Percentiles rank a stretch among this genome's conserved stretches.
Conservation (phyloP, 495 filamentous ascomycete genomes). For the Podospora conica region DNA sequence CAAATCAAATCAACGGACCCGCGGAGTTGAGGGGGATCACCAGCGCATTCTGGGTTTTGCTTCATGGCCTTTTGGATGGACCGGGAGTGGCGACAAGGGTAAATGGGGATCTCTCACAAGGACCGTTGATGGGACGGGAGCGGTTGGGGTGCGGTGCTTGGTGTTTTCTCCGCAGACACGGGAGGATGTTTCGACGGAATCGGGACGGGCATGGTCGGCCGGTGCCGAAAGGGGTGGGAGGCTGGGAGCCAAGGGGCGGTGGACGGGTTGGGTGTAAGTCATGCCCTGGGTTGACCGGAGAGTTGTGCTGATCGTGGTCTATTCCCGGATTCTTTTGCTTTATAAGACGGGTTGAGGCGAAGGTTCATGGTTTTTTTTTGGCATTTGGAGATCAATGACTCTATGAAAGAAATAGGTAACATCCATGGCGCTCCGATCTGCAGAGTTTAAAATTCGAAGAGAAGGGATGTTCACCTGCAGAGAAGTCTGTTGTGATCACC, state of each 20-base stretch:
- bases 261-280: not conserved
- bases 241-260: not conserved
- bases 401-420: no score
- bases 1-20: not conserved
- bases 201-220: not conserved
- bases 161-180: not conserved
- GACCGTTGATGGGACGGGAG: not conserved
- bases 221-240: not conserved
- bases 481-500: not conserved
- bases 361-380: not conserved
- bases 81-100: conserved; percentile 4
- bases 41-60: no score
- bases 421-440: no score
- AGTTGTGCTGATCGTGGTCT: not conserved
- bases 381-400: no score
- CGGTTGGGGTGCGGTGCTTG: not conserved
- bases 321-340: not conserved
- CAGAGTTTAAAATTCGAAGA: no score
- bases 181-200: not conserved
- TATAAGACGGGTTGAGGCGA: not conserved
- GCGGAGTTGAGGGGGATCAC: not conserved
- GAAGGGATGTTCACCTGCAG: not conserved
- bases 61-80: not conserved
- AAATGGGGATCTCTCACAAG: conserved; percentile 14
- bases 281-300: not conserved